phyloP scores from a whole-genome alignment of 371 early-diverging fungal genomes.

The Smittium culicis region DNA sequence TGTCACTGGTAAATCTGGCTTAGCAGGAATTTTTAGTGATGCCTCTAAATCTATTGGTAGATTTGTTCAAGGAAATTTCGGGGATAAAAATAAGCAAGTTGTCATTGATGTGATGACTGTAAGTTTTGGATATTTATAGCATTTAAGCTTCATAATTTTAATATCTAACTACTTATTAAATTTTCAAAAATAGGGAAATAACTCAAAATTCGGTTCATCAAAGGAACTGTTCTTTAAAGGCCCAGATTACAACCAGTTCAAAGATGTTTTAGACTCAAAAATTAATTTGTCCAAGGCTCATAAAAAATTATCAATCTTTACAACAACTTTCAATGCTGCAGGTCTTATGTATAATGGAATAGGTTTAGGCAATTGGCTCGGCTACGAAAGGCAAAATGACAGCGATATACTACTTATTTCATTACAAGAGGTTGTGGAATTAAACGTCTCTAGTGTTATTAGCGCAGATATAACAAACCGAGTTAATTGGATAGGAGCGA shows the following conservation, averaged over 20 bases:
- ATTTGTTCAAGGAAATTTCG: constrained; percentile 84
- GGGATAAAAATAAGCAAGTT: constrained; percentile 78
- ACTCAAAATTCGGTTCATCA: background rate
- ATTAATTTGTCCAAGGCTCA: background rate
- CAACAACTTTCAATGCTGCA: background rate
- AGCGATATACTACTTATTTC: constrained; percentile 79
- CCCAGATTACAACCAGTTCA: background rate
- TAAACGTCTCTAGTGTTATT: constrained; percentile 74
- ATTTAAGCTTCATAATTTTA: constrained; percentile 1
- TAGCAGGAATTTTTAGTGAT: constrained; percentile 66
- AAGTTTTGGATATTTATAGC: no score
- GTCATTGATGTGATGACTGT: constrained; percentile 76
- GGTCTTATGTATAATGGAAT: constrained; percentile 8
- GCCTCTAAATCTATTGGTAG: constrained; percentile 83
- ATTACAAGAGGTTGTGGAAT: constrained; percentile 91
- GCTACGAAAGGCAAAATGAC: background rate
- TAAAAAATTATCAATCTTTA: background rate
- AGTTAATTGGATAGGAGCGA: constrained; percentile 50
- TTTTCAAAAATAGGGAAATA: constrained; percentile 1
- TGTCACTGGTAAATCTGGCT: constrained; percentile 61
- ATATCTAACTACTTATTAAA: background rate
- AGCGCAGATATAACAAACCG: constrained; percentile 57
- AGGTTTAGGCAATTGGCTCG: constrained; percentile 7
- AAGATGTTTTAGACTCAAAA: background rate
- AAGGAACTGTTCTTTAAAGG: background rate